Conservation (phyloP, 1,139 yeast species). For the Saccharomyces hybrid region DNA sequence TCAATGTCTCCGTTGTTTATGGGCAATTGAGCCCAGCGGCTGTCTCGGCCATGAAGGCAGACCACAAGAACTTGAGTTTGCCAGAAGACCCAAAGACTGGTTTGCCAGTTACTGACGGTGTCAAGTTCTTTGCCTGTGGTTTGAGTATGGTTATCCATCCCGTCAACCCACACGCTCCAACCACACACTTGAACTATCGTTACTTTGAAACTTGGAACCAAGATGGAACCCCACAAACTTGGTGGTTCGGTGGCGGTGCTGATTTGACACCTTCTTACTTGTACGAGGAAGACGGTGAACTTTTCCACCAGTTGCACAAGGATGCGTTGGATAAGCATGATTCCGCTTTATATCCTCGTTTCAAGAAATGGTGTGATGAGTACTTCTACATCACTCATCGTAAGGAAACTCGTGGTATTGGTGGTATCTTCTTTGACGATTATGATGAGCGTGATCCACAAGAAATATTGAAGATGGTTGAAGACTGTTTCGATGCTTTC, state of each 20-base stretch:
- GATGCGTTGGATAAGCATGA: slow-evolving; percentile 79
- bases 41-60: slow-evolving; percentile 77
- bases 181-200: slow-evolving; percentile 89
- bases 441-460: slow-evolving; percentile 68
- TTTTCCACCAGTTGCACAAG: slow-evolving; percentile 75
- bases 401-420: slow-evolving; percentile 84
- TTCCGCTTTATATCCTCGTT: slow-evolving; percentile 61
- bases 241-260: slow-evolving; percentile 99
- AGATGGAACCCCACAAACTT: slow-evolving; percentile 76
- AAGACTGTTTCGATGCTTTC: slow-evolving; percentile 80
- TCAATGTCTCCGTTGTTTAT: slow-evolving; percentile 81
- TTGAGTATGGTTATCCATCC: slow-evolving; percentile 91
- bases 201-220: slow-evolving; percentile 87
- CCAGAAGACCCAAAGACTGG: slow-evolving; percentile 42
- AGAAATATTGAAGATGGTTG: slow-evolving; percentile 62
- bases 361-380: slow-evolving; percentile 93
- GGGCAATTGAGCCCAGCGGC: slow-evolving; percentile 86
- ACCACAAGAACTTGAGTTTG: slow-evolving; percentile 64
- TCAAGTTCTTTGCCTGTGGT: slow-evolving; percentile 86
- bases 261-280: slow-evolving; percentile 93
- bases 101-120: slow-evolving; percentile 31
- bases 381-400: slow-evolving; percentile 86
- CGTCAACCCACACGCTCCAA: slow-evolving; percentile 91
- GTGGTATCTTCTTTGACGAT: slow-evolving; percentile 96
- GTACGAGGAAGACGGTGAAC: slow-evolving; percentile 80